Percentiles rank a stretch among this genome's conserved stretches.
phyloP scores from a whole-genome alignment of 139 green algal genomes.

The Astrephomene gubernaculifera region DNA sequence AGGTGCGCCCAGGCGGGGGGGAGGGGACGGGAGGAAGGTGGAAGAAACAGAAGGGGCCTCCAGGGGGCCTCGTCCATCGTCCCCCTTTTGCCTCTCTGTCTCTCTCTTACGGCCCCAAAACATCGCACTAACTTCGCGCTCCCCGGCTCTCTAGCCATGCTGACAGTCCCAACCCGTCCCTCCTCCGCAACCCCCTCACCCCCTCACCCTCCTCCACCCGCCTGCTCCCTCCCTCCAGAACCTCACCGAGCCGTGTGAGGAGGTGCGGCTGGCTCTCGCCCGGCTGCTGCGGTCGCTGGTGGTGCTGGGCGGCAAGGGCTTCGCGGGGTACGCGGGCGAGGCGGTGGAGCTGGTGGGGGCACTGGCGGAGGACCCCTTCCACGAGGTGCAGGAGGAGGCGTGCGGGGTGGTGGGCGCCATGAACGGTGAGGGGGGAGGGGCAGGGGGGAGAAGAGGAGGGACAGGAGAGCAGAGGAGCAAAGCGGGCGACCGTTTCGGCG shows the following conservation, averaged over 20 bases:
- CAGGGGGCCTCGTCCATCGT: too few species aligned
- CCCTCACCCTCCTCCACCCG: too few species aligned
- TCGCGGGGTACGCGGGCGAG: constrained; percentile 68
- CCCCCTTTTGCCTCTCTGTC: too few species aligned
- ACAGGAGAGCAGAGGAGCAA: neutral
- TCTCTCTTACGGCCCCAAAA: too few species aligned
- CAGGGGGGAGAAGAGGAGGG: neutral
- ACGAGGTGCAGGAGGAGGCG: constrained; percentile 63
- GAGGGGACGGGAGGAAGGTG: neutral
- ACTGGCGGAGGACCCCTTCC: constrained; percentile 59
- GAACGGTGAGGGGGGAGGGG: constrained; percentile 50
- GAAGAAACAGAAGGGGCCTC: too few species aligned
- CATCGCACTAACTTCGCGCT: too few species aligned
- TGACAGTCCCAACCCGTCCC: too few species aligned
- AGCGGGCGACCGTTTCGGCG: neutral
- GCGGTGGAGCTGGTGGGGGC: constrained; percentile 46
- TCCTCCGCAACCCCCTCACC: too few species aligned
- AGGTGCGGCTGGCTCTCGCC: constrained; percentile 62
- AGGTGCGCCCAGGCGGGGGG: constrained; percentile 5
- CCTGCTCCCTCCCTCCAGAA: neutral
- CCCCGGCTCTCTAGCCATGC: too few species aligned
- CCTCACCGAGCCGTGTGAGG: constrained; percentile 63
- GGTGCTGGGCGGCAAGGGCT: constrained; percentile 36
- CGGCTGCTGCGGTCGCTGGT: constrained; percentile 58
- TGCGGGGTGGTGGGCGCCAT: constrained; percentile 54